phyloP scores from a whole-genome alignment of 139 green algal genomes.

The Ettlia oleoabundans region DNA sequence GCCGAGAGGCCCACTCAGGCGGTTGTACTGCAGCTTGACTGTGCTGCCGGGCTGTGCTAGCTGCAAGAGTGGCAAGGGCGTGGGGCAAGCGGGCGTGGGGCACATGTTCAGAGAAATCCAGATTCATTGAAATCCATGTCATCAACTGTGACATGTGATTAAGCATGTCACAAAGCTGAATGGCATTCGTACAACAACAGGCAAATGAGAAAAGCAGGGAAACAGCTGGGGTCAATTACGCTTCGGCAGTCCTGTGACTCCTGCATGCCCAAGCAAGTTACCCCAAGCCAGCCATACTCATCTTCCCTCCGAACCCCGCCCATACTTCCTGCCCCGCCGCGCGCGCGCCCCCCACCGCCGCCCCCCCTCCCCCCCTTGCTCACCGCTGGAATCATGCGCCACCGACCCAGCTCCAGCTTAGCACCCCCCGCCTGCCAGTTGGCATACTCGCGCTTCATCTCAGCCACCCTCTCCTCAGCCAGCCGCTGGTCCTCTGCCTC shows the following conservation, averaged over 20 bases:
- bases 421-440: conserved; percentile 35
- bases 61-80: not conserved
- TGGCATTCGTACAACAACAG: too few relatives aligned
- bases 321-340: not conserved
- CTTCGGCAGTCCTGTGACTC: too few relatives aligned
- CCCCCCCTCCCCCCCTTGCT: not conserved
- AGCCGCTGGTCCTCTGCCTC: conserved; percentile 44
- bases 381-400: conserved; percentile 19
- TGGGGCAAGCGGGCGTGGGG: not conserved
- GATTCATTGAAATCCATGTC: not conserved
- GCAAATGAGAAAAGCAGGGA: too few relatives aligned
- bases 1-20: conserved; percentile 8
- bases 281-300: too few relatives aligned
- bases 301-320: too few relatives aligned
- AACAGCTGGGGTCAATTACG: too few relatives aligned
- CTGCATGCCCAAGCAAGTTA: too few relatives aligned
- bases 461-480: conserved; percentile 36
- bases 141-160: too few relatives aligned
- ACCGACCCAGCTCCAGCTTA: not conserved
- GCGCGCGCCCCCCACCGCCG: not conserved
- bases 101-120: not conserved
- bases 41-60: not conserved
- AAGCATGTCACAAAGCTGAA: too few relatives aligned
- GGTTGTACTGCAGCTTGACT: conserved; percentile 41
- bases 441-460: conserved; percentile 43